Conservation (phyloP, 495 filamentous ascomycete species). For the Aspergillus wentii region DNA sequence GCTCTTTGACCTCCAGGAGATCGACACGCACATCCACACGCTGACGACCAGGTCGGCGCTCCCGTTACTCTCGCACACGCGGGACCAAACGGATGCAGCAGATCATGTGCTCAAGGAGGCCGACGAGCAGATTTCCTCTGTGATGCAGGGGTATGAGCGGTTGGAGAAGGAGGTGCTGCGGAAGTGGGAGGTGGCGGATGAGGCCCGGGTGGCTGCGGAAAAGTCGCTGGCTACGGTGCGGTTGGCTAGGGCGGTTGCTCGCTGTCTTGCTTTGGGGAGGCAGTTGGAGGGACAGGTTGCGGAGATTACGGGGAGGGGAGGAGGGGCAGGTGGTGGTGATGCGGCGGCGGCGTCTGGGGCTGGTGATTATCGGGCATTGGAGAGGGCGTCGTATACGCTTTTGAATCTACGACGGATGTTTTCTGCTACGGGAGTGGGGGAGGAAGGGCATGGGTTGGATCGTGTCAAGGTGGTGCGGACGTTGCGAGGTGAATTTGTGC, state of each 20-base stretch:
- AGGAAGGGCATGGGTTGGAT: constrained; percentile 74
- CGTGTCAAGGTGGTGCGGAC: constrained; percentile 63
- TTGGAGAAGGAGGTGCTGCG: constrained; percentile 78
- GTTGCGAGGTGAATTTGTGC: constrained; percentile 60
- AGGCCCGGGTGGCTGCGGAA: constrained; percentile 66
- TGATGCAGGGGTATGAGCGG: constrained; percentile 79
- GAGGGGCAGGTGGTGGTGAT: constrained; percentile 9
- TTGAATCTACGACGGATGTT: constrained; percentile 69
- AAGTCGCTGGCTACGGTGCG: constrained; percentile 75
- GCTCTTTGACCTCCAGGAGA: constrained; percentile 93
- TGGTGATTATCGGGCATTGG: constrained; percentile 72
- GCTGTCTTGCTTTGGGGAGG: constrained; percentile 72
- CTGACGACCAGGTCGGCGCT: constrained; percentile 82
- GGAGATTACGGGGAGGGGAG: constrained; percentile 49
- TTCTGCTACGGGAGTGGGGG: constrained; percentile 51
- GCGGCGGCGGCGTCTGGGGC: constrained; percentile 30
- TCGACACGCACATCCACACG: constrained; percentile 90
- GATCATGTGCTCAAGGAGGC: constrained; percentile 64
- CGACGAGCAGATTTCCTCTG: constrained; percentile 65
- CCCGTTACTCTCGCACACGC: constrained; percentile 75
- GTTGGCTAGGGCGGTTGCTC: constrained; percentile 66
- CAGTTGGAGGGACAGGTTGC: constrained; percentile 81
- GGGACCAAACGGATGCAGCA: constrained; percentile 63
- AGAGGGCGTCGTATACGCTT: constrained; percentile 73
- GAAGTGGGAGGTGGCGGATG: constrained; percentile 75